A percentile compares a stretch with the other conserved stretches of the same genome.
phyloP scores from a whole-genome alignment of 129 eudicot species.

The Flaveria linearis region DNA sequence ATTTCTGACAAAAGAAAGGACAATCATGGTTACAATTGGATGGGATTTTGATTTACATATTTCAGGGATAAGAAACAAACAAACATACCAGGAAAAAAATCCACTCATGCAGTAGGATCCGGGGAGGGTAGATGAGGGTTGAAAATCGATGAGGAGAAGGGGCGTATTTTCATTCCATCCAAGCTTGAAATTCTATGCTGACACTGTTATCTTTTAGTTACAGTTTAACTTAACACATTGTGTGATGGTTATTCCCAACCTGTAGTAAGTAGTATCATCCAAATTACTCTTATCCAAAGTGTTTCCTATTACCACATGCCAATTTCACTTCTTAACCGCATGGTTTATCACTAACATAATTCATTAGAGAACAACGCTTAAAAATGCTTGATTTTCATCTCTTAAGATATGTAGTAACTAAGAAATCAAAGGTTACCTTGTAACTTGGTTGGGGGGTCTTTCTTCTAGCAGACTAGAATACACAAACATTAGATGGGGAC shows the following conservation, averaged over 20 bases:
- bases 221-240: background rate
- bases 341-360: background rate
- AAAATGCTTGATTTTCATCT: background rate
- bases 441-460: background rate
- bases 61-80: background rate
- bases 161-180: background rate
- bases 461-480: background rate
- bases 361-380: background rate
- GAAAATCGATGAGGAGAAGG: background rate
- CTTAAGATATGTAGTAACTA: background rate
- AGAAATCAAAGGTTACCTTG: background rate
- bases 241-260: background rate
- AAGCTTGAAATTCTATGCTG: background rate
- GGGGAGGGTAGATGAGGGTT: background rate
- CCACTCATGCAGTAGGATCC: no score
- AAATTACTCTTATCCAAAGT: background rate
- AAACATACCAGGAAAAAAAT: no score
- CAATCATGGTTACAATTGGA: background rate
- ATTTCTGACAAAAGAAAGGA: background rate
- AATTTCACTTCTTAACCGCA: background rate
- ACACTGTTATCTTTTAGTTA: background rate
- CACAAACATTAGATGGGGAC: background rate
- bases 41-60: background rate
- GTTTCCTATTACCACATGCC: background rate
- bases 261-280: background rate